phyloP scores from a whole-genome alignment of 169 alveolate genomes.

The Eimeria zaria region DNA sequence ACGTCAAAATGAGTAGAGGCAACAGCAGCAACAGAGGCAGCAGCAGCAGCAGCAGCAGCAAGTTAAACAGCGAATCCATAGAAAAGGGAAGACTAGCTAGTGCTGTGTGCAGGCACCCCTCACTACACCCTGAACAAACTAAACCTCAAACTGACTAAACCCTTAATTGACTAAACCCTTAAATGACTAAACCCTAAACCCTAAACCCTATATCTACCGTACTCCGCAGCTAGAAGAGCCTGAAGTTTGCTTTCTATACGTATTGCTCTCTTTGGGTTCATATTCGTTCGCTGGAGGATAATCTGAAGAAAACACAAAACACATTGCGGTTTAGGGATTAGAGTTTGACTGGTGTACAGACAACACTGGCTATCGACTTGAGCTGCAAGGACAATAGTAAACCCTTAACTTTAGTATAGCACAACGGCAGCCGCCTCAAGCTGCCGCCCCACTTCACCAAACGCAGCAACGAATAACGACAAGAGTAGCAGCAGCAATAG shows the following conservation, averaged over 20 bases:
- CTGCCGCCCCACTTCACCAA: background rate
- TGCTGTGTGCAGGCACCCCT: background rate
- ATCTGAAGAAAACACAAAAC: slow-evolving; percentile 53
- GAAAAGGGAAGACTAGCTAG: background rate
- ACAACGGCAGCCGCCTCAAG: background rate
- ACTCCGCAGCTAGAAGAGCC: slow-evolving; percentile 74
- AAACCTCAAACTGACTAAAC: background rate
- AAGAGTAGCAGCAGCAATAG: background rate
- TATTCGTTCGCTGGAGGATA: slow-evolving; percentile 22
- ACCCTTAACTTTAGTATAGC: background rate
- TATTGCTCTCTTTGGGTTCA: slow-evolving; percentile 70
- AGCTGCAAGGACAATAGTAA: background rate
- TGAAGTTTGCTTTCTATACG: slow-evolving; percentile 57
- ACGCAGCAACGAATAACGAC: background rate
- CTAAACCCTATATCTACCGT: background rate
- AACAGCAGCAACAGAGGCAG: background rate
- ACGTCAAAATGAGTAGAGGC: background rate
- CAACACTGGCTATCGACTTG: background rate
- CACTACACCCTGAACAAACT: background rate
- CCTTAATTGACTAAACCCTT: no score
- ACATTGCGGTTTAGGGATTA: background rate
- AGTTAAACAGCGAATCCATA: background rate
- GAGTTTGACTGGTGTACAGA: background rate
- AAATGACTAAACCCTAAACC: background rate
- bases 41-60: background rate